Conservation (phyloP, 2,329 filamentous ascomycete species). For the Amauroascus verrucosus region DNA sequence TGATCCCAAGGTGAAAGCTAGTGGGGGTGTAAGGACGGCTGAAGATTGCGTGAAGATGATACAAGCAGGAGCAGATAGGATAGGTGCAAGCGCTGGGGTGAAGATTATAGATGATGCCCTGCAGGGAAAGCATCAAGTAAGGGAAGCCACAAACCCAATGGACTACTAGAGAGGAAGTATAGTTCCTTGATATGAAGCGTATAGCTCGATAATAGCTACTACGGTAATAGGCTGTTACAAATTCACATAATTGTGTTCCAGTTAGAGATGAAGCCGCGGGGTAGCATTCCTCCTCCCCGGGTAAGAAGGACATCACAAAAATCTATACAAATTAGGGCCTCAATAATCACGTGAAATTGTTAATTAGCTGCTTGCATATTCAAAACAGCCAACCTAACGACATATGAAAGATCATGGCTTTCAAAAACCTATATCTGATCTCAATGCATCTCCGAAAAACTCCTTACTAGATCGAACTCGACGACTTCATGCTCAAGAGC, state of each 20-base stretch:
- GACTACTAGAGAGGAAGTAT: background rate
- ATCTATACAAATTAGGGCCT: slow-evolving; percentile 7
- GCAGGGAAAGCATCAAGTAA: slow-evolving; percentile 16
- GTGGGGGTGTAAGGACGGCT: slow-evolving; percentile 45
- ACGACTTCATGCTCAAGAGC: background rate
- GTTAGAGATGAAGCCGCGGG: background rate
- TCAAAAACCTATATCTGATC: background rate
- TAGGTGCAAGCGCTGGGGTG: slow-evolving; percentile 48
- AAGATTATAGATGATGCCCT: slow-evolving; percentile 42
- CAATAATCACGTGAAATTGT: background rate
- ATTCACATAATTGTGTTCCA: too few relatives aligned
- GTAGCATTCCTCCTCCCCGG: too few relatives aligned
- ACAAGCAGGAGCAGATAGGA: slow-evolving; percentile 45
- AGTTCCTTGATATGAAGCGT: background rate
- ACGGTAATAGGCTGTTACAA: too few relatives aligned
- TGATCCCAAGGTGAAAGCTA: slow-evolving; percentile 46
- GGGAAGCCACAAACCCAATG: slow-evolving; percentile 14
- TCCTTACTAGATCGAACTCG: background rate
- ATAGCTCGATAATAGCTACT: too few relatives aligned
- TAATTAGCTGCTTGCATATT: too few relatives aligned
- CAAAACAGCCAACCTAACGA: too few relatives aligned
- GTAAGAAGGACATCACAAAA: too few relatives aligned
- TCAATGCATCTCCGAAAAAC: background rate
- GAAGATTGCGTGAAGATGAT: slow-evolving; percentile 46
- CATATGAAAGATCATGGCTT: background rate